Conservation (phyloP, 192 early-diverging fungal species). For the Diversispora eburnea region DNA sequence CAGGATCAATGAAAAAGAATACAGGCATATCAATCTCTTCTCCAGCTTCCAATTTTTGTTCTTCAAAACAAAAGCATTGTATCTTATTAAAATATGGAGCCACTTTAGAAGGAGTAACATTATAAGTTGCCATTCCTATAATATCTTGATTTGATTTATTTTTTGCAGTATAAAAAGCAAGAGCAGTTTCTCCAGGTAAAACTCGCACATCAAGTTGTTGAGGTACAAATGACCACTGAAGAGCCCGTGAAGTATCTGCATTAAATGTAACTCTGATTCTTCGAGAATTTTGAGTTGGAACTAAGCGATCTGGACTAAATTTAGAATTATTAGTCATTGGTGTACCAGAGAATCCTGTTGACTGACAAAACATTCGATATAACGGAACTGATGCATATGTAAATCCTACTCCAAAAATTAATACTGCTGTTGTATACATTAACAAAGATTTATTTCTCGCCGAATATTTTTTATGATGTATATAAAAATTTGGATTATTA, state of each 20-base stretch:
- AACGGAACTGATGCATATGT: slow-evolving; percentile 93
- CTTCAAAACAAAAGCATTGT: slow-evolving; percentile 99
- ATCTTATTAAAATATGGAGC: slow-evolving; percentile 99
- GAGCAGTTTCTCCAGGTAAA: slow-evolving; percentile 93
- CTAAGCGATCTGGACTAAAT: slow-evolving; percentile 64
- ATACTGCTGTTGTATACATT: slow-evolving; percentile 76
- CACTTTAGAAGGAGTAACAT: slow-evolving; percentile 87
- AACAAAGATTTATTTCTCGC: slow-evolving; percentile 34
- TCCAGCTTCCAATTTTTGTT: slow-evolving; percentile 82
- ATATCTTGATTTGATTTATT: slow-evolving; percentile 83
- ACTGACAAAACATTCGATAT: slow-evolving; percentile 91
- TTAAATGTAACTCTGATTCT: slow-evolving; percentile 67
- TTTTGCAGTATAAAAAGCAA: slow-evolving; percentile 94
- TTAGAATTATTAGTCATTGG: slow-evolving; percentile 67
- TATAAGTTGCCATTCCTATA: slow-evolving; percentile 95
- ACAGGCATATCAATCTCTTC: slow-evolving; percentile 96
- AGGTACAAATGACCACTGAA: slow-evolving; percentile 90
- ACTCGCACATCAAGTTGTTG: slow-evolving; percentile 82
- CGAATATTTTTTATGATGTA: not conserved
- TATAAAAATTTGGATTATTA: too few relatives aligned
- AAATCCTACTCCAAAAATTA: slow-evolving; percentile 80
- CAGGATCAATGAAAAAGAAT: slow-evolving; percentile 98
- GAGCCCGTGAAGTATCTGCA: slow-evolving; percentile 67
- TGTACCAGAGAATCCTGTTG: slow-evolving; percentile 91
- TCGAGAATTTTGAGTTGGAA: slow-evolving; percentile 58